Conservation (phyloP, 805 yeast species). For the Wickerhamiella hasegawae region DNA sequence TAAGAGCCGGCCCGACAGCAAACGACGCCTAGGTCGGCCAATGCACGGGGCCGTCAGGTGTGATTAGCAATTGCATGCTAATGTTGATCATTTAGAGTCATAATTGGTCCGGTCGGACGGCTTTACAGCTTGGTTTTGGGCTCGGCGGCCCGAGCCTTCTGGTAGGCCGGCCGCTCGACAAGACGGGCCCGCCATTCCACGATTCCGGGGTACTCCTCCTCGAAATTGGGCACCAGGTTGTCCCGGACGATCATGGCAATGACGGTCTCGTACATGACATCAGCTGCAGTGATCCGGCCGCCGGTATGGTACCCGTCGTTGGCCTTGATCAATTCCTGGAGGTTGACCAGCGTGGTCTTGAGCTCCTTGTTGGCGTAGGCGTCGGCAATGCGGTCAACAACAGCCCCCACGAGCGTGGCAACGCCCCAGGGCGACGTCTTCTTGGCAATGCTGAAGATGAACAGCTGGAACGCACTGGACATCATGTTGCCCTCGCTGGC, state of each 20-base stretch:
- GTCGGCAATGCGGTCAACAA: conserved; percentile 31
- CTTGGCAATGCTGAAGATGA: conserved; percentile 20
- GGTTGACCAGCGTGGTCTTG: conserved; percentile 23
- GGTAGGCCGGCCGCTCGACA: conserved; percentile 5
- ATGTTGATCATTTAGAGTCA: too few relatives aligned
- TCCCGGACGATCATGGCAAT: conserved; percentile 1
- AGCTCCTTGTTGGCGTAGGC: conserved; percentile 35
- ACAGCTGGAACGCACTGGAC: conserved; percentile 27
- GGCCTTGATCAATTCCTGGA: conserved; percentile 27
- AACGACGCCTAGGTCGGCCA: too few relatives aligned
- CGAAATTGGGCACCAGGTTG: conserved; percentile 1
- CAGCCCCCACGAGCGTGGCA: conserved; percentile 22
- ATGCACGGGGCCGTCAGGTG: too few relatives aligned
- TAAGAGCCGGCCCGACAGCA: too few relatives aligned
- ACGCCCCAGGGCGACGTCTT: conserved; percentile 2
- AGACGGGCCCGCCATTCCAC: conserved; percentile 9
- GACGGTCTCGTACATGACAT: conserved; percentile 25
- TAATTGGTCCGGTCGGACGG: too few relatives aligned
- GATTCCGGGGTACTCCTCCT: conserved; percentile 9
- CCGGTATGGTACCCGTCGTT: conserved; percentile 43
- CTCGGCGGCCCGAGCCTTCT: background rate
- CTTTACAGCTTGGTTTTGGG: too few relatives aligned
- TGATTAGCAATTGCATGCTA: too few relatives aligned
- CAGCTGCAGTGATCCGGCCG: conserved; percentile 40
- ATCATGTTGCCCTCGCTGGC: conserved; percentile 46